These are phyloP conservation scores for Russula lepida DNA, from an alignment of 768 basidiomycete genomes.

Conservation along the genomic window DNA sequence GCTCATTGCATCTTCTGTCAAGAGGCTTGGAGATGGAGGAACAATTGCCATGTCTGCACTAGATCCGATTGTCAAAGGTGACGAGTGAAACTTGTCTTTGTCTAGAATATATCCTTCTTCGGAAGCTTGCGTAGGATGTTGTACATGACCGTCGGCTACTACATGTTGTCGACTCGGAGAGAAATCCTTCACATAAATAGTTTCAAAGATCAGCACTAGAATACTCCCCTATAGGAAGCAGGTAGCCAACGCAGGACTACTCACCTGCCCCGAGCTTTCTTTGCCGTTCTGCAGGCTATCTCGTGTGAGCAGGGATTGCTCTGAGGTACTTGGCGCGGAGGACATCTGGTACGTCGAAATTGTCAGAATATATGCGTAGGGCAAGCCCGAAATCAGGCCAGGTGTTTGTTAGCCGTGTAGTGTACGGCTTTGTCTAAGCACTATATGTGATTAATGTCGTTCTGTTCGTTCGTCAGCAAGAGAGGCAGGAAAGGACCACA, in stretches of 20 bases:
- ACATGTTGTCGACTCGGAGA: not conserved
- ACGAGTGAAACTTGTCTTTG: not conserved
- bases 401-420: not conserved
- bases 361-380: slow-evolving; percentile 11
- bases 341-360: not conserved
- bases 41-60: not conserved
- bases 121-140: not conserved
- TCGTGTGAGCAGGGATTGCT: not conserved
- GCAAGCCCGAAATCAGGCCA: not conserved
- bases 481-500: not conserved
- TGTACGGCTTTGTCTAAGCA: not conserved
- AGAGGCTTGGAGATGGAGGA: not conserved
- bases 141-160: not conserved
- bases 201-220: not conserved
- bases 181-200: not conserved
- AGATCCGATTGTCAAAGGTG: not conserved
- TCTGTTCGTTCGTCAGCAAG: not conserved
- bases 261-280: not conserved
- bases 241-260: not conserved
- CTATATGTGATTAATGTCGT: not conserved
- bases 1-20: not conserved
- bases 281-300: not conserved
- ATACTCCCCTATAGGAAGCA: not conserved
- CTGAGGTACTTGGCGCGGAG: not conserved
- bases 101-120: not conserved